Base-by-base conservation (phyloP, 2,329 filamentous ascomycete species). In the Hymenoscyphus scutula region DNA sequence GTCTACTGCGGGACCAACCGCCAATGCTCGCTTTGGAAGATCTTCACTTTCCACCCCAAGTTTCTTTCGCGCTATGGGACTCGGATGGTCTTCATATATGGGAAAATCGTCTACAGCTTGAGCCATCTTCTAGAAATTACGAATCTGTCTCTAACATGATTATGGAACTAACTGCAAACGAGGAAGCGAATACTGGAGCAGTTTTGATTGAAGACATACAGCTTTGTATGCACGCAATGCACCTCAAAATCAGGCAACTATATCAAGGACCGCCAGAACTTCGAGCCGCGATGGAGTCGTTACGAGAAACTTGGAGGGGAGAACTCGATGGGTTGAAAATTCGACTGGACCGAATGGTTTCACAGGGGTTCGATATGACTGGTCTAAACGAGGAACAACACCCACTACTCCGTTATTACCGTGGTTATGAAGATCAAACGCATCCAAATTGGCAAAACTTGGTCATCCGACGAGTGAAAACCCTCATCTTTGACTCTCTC, bases 51-150 rank as follows among this genome's bases (percentile, higher is more conserved):
- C 67, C 72, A 0, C 60, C 79, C 11, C 71, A 74, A 2, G 71
- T 68, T 0, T 76, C 77, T 0, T 76, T 73, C 37, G 69, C 73
- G 1, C 62, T 75, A 4, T 79, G 74, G 73, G 78, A 80, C 59
- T 63, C 77, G 0, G 69, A 74, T 23, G 77, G 77, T 0, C 70
- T 80, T 0, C 69, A 74, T 51, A 66, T 74, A 1, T 78, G 75
- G 58, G 78, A 77, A 56, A 68, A 69, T 13, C 71, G 78, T 4
- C 64, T 72, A 3, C 66, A 69, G 0, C 62, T 64, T 1, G 77
- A 80, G 30, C 75, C 77, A 0, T 62, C 69, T 0, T 70, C 73
- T 4, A 69, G 77, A 4, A 65, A 64, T 0, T 65, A 71, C 2
- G 65, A 32, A 3, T 63, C 62, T 10, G 63, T 72, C 8, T 56